Base-by-base conservation (phyloP, 768 basidiomycete genomes). In the Tephrocybe sp. region DNA sequence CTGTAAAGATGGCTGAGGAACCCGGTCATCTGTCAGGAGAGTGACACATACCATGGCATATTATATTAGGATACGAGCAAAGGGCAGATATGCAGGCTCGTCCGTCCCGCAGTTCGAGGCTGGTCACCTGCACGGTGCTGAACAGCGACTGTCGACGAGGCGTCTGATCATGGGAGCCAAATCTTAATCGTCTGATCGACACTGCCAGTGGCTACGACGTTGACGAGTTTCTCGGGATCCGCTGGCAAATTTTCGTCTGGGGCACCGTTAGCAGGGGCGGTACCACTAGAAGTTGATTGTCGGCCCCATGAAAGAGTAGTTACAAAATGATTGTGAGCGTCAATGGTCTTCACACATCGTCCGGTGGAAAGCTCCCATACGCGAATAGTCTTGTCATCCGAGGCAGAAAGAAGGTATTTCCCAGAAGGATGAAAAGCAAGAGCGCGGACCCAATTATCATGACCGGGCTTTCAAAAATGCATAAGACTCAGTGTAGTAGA, bases 361-460 rank as follows among this genome's bases (percentile, higher is more conserved):
- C 93, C 93, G 2, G 88, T 89, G 37, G 80, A 77, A 30, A 96
- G 73, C 61, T 95, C 93, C 93, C 93, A 96, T 8, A 95, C 79
- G 8, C 90, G 84, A 58, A 95, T 83, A 9, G 90, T 90, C 69
- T 93, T 90, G 75, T 96, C 93, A 66, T 96, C 93, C 11, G 90
- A 89, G 3, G 88, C 90, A 8, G 92, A 93, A n/a, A 96, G 76
- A 11, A 96, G 80, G 65, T 84, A 88, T 67, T 94, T 94, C 14
- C 93, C 93, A 9, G 83, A 83, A 0, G 93, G 93, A 68, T 95
- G 93, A 73, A 95, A 95, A 15, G 88, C 83, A 38, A 96, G 75
- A 0, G 85, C 88, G 50, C 91, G 84, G 45, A 96, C 78, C 93
- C 93, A 96, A 60, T 93, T 92, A 67, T 94, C 91, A 62, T 96